These are phyloP conservation scores for Arachis monticola DNA, from an alignment of 331 rosid genomes.

Conservation along the genomic window DNA sequence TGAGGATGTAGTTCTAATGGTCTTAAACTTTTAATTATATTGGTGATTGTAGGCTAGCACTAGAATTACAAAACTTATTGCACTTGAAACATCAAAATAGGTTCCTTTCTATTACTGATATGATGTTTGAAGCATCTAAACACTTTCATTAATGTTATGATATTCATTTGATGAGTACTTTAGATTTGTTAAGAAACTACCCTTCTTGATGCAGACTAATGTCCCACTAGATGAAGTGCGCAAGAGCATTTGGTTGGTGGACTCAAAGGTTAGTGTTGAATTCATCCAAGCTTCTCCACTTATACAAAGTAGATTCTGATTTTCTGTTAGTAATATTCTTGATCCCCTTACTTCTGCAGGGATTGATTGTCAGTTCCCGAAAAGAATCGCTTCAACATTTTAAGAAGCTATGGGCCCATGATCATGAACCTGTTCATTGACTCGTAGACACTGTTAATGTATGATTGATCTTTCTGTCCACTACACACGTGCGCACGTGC, in stretches of 20 bases:
- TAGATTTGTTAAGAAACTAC: slow-evolving; percentile 33
- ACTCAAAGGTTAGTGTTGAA: slow-evolving; percentile 71
- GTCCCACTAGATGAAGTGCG: slow-evolving; percentile 87
- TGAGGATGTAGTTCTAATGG: background rate
- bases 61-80: slow-evolving; percentile 96
- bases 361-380: too few species aligned
- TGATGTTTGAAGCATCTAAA: slow-evolving; percentile 70
- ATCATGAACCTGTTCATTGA: too few species aligned
- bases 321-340: slow-evolving; percentile 36
- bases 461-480: too few species aligned
- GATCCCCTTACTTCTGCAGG: too few species aligned
- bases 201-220: slow-evolving; percentile 74
- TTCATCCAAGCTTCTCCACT: slow-evolving; percentile 7
- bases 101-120: slow-evolving; percentile 44
- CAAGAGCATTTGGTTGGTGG: slow-evolving; percentile 90
- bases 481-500: too few species aligned
- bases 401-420: too few species aligned
- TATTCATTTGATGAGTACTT: slow-evolving; percentile 7
- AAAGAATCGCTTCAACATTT: too few species aligned
- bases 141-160: slow-evolving; percentile 32
- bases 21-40: slow-evolving; percentile 24
- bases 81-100: slow-evolving; percentile 96
- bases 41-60: slow-evolving; percentile 87
- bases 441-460: too few species aligned
- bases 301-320: slow-evolving; percentile 6